Conservation (phyloP, 768 basidiomycete genomes). For the Kwoniella sp. region DNA sequence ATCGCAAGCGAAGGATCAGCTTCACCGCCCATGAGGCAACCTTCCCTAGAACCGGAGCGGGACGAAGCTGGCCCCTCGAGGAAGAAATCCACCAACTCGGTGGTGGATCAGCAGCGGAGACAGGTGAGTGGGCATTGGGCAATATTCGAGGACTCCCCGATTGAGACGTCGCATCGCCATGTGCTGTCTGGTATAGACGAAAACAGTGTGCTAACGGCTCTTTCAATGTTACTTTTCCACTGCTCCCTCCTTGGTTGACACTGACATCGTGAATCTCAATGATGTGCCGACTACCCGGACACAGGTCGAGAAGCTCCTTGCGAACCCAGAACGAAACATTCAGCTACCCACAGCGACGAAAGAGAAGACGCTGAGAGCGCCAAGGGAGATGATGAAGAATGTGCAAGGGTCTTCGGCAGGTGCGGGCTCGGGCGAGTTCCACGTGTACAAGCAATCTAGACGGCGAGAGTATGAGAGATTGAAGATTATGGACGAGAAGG, state of each 20-base stretch:
- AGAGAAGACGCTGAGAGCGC: constrained; percentile 67
- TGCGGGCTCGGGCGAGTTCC: constrained; percentile 96
- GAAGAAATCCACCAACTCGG: constrained; percentile 17
- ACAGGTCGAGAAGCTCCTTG: constrained; percentile 84
- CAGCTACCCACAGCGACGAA: constrained; percentile 78
- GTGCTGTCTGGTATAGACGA: too few species aligned
- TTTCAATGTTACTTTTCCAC: too few species aligned
- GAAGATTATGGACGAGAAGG: constrained; percentile 82
- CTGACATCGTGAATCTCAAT: background rate
- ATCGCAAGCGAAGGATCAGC: constrained; percentile 13
- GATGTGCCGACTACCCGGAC: background rate
- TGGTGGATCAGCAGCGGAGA: constrained; percentile 21
- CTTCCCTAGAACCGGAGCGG: constrained; percentile 9
- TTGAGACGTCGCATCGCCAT: background rate
- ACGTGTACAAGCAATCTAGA: constrained; percentile 94
- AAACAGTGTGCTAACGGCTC: too few species aligned
- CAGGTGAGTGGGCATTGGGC: constrained; percentile 62
- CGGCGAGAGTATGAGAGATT: constrained; percentile 93
- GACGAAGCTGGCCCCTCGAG: constrained; percentile 28
- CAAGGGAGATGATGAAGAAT: constrained; percentile 88
- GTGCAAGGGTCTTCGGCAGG: constrained; percentile 97
- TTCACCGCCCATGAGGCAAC: constrained; percentile 11
- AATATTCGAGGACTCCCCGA: background rate
- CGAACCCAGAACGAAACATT: constrained; percentile 81
- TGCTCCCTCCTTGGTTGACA: too few species aligned